Evolutionary conservation across 164 flowering plant species (phyloP).

Genomic region (Stephania yunnanensis): DNA sequence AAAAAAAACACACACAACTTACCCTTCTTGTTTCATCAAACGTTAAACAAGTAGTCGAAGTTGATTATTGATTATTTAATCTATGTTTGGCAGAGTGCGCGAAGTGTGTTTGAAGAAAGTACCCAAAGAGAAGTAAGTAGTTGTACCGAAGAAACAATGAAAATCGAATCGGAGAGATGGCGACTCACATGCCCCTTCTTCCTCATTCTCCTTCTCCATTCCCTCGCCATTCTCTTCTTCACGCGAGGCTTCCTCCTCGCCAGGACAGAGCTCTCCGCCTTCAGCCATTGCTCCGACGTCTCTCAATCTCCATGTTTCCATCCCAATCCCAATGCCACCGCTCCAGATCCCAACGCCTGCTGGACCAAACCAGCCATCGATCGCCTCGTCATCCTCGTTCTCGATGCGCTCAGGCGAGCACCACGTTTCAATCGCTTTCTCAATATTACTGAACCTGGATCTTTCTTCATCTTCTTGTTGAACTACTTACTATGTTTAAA

Average conservation of each 20-base stretch:
- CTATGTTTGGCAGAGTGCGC: too few relatives aligned
- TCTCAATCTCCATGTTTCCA: slow-evolving; percentile 49
- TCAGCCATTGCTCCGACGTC: slow-evolving; percentile 66
- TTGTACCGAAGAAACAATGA: too few relatives aligned
- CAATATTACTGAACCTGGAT: background rate
- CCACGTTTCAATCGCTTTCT: background rate
- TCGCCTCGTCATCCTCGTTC: slow-evolving; percentile 73
- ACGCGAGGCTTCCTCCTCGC: slow-evolving; percentile 87
- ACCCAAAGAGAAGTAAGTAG: too few relatives aligned
- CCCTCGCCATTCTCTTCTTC: slow-evolving; percentile 58
- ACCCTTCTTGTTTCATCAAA: too few relatives aligned
- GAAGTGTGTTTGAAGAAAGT: too few relatives aligned
- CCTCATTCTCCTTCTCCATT: slow-evolving; percentile 43
- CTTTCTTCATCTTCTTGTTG: background rate
- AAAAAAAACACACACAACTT: too few relatives aligned
- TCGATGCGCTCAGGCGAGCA: slow-evolving; percentile 77
- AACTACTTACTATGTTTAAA: background rate
- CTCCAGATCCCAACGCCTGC: slow-evolving; percentile 21
- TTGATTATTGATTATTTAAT: too few relatives aligned
- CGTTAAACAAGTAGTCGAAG: too few relatives aligned
- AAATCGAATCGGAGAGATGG: slow-evolving; percentile 16
- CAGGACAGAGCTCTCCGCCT: slow-evolving; percentile 77
- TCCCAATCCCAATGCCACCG: slow-evolving; percentile 6
- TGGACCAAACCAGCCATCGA: slow-evolving; percentile 80
- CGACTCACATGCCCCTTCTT: slow-evolving; percentile 33